Evolutionary conservation across 345 rosid species (phyloP), one percentile per base, ranked within the genome.

Genomic region (Citrus trifoliata): DNA sequence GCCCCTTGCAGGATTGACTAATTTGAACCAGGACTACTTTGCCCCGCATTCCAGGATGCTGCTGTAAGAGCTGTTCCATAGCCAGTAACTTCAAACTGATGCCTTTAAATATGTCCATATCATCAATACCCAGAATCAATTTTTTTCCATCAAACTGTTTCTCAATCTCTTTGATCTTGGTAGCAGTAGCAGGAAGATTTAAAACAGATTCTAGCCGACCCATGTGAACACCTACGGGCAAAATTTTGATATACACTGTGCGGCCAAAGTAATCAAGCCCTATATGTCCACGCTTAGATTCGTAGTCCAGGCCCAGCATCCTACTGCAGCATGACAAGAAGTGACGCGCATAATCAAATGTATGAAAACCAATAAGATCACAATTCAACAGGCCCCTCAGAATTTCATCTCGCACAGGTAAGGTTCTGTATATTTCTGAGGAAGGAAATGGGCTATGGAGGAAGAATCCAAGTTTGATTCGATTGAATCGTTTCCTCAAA

Each of bases 251-350:
- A 75, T 73, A 93, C 59, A 93, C 93, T 0, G 95, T 93, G 38
- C 97, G 93, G 25, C 95, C 95, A 82, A 91, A 90, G 83, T 93
- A 93, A 79, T 93, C 97, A 32, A 93, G 97, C 38, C 93, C 95
- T 38, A 93, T 93, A 56, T 93, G 91, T 30, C 95, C 97, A 68
- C 97, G 86, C 85, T 93, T 93, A 51, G 97, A 93, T 83, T 93
- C 93, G 80, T 91, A 91, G 76, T 89, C 95, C 77, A 93, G 88
- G 48, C 97, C 97, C 78, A 93, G 89, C 97, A 93, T 93, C 81
- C 97, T 85, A 80, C 95, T 89, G 83, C 95, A 93, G 82, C 95
- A 93, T 1, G 95, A 92, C 72, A 92, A 81, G 74, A 92, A 92
- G 82, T 92, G 97, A 22, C 94, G 90, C 0, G 94, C 93, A 79